phyloP scores from a whole-genome alignment of 2,329 filamentous ascomycete species.

The Trichoderma simmonsii region DNA sequence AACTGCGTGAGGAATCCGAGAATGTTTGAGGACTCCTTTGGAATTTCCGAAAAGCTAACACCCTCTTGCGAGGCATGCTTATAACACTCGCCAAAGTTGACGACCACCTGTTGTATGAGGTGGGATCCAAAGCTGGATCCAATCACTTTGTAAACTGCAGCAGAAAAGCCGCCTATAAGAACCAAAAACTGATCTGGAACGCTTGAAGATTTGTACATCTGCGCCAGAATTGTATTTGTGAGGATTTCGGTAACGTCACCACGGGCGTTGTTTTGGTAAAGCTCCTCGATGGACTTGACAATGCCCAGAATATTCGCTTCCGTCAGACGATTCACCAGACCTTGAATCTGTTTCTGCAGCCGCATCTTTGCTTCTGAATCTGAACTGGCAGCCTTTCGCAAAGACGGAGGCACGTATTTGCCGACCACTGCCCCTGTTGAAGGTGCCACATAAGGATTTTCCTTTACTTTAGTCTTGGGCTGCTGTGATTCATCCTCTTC shows the following conservation, averaged over 20 bases:
- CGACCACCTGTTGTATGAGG: conserved; percentile 73
- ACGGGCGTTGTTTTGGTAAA: conserved; percentile 82
- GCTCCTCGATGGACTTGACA: conserved; percentile 72
- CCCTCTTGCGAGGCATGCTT: conserved; percentile 39
- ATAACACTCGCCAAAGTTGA: conserved; percentile 69
- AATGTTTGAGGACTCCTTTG: conserved; percentile 60
- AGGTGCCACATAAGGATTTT: conserved; percentile 89
- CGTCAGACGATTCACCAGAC: conserved; percentile 87
- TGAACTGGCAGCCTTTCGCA: conserved; percentile 61
- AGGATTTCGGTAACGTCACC: conserved; percentile 82
- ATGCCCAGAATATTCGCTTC: conserved; percentile 88
- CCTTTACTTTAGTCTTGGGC: conserved; percentile 52
- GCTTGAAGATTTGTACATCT: conserved; percentile 73
- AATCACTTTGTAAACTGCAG: conserved; percentile 81
- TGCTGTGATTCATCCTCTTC: conserved; percentile 27
- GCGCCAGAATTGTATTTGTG: conserved; percentile 72
- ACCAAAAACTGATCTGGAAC: conserved; percentile 88
- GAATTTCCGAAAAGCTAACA: conserved; percentile 38
- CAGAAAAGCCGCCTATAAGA: conserved; percentile 83
- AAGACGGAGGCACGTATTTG: conserved; percentile 89
- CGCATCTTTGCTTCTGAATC: conserved; percentile 66
- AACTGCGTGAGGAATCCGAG: conserved; percentile 80
- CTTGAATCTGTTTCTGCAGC: conserved; percentile 77
- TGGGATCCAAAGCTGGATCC: conserved; percentile 89
- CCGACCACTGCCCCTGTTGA: conserved; percentile 42